Base-by-base conservation (phyloP, 345 rosid species). In the Arabis alpina region DNA sequence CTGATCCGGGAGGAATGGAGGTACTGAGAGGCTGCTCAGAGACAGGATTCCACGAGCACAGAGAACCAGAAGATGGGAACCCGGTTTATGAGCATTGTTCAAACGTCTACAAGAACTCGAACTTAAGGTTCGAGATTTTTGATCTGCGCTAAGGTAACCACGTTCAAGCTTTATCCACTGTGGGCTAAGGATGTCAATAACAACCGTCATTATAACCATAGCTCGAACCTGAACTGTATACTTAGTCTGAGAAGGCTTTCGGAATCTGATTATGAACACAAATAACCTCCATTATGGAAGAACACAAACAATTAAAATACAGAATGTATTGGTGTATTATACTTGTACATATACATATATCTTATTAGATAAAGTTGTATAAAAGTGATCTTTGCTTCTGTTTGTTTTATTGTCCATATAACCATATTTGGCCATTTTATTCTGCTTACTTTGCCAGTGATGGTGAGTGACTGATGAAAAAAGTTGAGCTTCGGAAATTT, bases 101-200 rank as follows among this genome's bases (percentile, higher is more conserved):
- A 43, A 88, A 93, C 56, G 92, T 93, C 62, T 90, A 83, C 84
- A 88, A 60, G 57, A 93, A 93, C 72, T 84, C 90, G 9, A 88
- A 90, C 85, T 84, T 90, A 50, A 83, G 98, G 81, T 88, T 93
- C 14, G 95, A 93, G 81, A 88, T 90, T 71, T 90, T 90, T 61
- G 97, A 93, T 79, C 76, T 93, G 80, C 95, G 98, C 41, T 84
- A 65, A 82, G 61, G 51, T 74, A 72, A 52, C 15, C 1, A 53
- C 57, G 24, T 65, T 73, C 41, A 58, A 73, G 39, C 60, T 50
- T 58, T 8, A 73, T 23, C 53, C 53, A 49, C 12, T 19, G 28
- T 25, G 45, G 11, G 66, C 39, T 30, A 57, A 65, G 57, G 54
- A 64, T 64, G 32, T 56, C 39, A 39, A 40, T 40, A 48, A 28